phyloP scores from a whole-genome alignment of 805 yeast genomes.

The Grigorovia yakushimaensis region DNA sequence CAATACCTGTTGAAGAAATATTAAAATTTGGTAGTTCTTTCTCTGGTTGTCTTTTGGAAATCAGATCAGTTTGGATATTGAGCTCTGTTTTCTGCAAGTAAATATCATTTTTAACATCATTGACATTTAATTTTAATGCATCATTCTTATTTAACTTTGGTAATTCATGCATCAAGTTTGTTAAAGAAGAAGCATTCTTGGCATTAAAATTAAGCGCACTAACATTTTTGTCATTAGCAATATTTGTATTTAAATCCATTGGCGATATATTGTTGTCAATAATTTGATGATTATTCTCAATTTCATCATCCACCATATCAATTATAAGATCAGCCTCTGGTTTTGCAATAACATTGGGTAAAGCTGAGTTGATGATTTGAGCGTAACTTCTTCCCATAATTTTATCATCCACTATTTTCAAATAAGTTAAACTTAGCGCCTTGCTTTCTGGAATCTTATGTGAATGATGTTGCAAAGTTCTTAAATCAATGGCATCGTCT shows the following conservation, averaged over 20 bases:
- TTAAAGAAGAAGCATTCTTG: neutral
- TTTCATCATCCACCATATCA: neutral
- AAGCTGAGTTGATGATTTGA: slow-evolving; percentile 35
- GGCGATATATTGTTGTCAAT: neutral
- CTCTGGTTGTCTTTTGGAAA: neutral
- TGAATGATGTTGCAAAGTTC: slow-evolving; percentile 32
- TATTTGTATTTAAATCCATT: neutral
- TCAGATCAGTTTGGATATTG: no score
- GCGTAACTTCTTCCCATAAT: slow-evolving; percentile 23
- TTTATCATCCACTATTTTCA: slow-evolving; percentile 34
- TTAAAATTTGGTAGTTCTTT: neutral
- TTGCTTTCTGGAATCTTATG: slow-evolving; percentile 30
- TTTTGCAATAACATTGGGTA: slow-evolving; percentile 10
- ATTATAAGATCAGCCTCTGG: neutral
- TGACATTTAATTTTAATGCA: neutral
- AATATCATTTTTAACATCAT: neutral
- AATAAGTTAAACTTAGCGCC: slow-evolving; percentile 40
- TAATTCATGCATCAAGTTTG: neutral
- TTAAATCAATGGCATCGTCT: slow-evolving; percentile 36
- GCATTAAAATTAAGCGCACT: neutral
- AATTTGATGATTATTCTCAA: neutral
- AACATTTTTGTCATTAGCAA: neutral
- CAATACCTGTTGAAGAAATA: neutral
- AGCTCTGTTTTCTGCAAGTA: no score
- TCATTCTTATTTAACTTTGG: neutral